Evolutionary conservation across 768 basidiomycete species (phyloP).

Genomic region (Collybia mongolica): DNA sequence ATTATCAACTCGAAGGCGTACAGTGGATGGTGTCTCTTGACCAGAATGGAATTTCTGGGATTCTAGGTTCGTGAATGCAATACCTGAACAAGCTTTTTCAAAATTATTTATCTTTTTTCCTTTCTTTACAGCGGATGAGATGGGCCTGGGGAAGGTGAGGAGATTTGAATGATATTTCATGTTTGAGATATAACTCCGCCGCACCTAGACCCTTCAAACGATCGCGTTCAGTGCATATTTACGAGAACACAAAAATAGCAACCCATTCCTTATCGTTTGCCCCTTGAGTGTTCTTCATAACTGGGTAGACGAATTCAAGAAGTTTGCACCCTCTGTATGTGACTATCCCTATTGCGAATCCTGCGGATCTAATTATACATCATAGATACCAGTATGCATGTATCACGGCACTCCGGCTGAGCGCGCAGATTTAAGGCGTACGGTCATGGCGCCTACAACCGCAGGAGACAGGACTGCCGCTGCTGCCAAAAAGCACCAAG

Average conservation of each 20-base stretch:
- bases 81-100: not conserved
- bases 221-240: conserved; percentile 94
- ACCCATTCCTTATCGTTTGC: conserved; percentile 86
- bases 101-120: not conserved
- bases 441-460: conserved; percentile 44
- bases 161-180: not conserved
- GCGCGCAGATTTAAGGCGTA: conserved; percentile 74
- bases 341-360: not conserved
- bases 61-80: conserved; percentile 49
- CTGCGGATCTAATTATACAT: not conserved
- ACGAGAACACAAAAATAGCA: conserved; percentile 64
- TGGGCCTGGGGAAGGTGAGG: conserved; percentile 85
- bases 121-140: conserved; percentile 84
- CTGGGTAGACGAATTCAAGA: conserved; percentile 82
- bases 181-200: not conserved
- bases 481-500: not conserved
- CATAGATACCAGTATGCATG: conserved; percentile 83
- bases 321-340: conserved; percentile 77
- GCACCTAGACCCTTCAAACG: conserved; percentile 83
- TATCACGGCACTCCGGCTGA: conserved; percentile 87
- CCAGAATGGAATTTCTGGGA: conserved; percentile 82
- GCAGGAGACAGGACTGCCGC: conserved; percentile 14
- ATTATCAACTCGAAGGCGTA: conserved; percentile 91
- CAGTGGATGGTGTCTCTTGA: conserved; percentile 94
- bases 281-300: conserved; percentile 93